phyloP scores from a whole-genome alignment of 2,329 filamentous ascomycete genomes.

The Aspergillus hortae region DNA sequence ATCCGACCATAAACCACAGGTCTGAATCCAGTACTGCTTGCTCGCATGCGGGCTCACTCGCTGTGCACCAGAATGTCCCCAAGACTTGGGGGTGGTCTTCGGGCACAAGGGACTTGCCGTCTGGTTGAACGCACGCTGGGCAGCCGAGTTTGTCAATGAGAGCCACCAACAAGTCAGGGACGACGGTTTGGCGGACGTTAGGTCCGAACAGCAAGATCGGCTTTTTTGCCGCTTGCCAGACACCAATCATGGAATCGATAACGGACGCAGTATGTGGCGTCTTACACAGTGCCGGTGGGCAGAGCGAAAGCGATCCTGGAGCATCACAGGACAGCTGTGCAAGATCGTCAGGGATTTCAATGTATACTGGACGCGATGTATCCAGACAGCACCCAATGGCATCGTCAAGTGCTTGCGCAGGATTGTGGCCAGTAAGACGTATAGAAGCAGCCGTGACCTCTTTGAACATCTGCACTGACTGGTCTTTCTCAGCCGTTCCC shows the following conservation, averaged over 20 bases:
- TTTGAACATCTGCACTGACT: constrained; percentile 4
- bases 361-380: constrained; percentile 7
- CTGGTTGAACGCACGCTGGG: constrained; percentile 4
- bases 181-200: not conserved
- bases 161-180: not conserved
- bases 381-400: constrained; percentile 2
- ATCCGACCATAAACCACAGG: constrained; percentile 4
- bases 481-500: constrained; percentile 1
- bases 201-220: constrained; percentile 2
- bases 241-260: not conserved
- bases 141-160: constrained; percentile 3
- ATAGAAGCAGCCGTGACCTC: constrained; percentile 3
- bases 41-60: not conserved
- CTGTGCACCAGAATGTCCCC: constrained; percentile 3
- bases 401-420: not conserved
- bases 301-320: not conserved
- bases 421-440: not conserved
- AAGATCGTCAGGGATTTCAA: constrained; percentile 8
- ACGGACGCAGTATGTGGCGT: not conserved
- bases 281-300: not conserved
- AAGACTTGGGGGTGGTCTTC: constrained; percentile 5
- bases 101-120: constrained; percentile 5
- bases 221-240: not conserved
- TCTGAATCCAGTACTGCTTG: not conserved
- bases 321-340: not conserved